A percentile compares a stretch with the other conserved stretches of the same genome.
Evolutionary conservation across 2,329 filamentous ascomycete species (phyloP).

Genomic region (Cladophialophora exuberans): DNA sequence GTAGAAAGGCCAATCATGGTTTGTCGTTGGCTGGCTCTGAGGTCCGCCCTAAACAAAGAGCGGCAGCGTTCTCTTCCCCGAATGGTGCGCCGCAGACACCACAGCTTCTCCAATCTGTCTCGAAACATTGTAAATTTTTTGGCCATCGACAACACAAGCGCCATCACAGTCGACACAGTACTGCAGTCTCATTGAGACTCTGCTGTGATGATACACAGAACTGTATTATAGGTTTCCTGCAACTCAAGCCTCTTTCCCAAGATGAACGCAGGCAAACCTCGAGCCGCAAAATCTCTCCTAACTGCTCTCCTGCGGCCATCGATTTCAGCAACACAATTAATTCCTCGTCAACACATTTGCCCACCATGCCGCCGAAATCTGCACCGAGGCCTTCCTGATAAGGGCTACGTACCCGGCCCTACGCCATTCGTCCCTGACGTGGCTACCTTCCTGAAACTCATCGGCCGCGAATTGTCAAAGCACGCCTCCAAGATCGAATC

Average conservation of each 20-base stretch:
- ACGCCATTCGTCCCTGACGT: conserved; percentile 61
- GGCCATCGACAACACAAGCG: neutral
- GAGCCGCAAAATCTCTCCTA: conserved; percentile 17
- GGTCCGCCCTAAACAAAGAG: no score
- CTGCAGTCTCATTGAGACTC: neutral
- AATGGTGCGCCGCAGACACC: no score
- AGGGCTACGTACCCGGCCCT: conserved; percentile 62
- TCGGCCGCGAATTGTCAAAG: conserved; percentile 81
- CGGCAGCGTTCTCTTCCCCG: no score
- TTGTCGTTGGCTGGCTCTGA: no score
- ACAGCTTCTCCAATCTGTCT: no score
- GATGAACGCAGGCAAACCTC: conserved; percentile 23
- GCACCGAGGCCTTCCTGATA: conserved; percentile 22
- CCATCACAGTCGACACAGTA: neutral
- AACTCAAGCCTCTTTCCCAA: neutral
- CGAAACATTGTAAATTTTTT: conserved; percentile 2
- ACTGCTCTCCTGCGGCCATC: conserved; percentile 29
- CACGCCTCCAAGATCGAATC: conserved; percentile 85
- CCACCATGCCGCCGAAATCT: conserved; percentile 29
- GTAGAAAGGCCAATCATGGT: no score
- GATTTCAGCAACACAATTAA: conserved; percentile 1
- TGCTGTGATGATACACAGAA: neutral
- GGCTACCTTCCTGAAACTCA: conserved; percentile 82
- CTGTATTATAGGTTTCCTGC: neutral
- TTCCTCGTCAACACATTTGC: conserved; percentile 25